Conservation (phyloP, 179 eudicot genomes). For the Heliamphora pulchella region DNA sequence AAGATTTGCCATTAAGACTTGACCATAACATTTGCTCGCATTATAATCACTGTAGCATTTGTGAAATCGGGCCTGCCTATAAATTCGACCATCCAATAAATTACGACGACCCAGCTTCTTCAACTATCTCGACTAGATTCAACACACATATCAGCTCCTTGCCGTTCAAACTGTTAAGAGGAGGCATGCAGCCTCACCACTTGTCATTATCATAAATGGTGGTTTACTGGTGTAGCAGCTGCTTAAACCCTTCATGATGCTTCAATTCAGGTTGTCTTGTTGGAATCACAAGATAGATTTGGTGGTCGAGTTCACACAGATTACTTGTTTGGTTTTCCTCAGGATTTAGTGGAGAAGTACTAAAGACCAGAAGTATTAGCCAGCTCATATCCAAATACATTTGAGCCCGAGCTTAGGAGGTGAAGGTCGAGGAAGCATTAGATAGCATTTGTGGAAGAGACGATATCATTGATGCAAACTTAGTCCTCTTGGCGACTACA, state of each 20-base stretch:
- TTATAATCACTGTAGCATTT: no score
- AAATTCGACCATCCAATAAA: no score
- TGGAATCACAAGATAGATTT: slow-evolving; percentile 91
- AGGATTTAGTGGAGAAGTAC: slow-evolving; percentile 49
- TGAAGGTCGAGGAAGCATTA: slow-evolving; percentile 77
- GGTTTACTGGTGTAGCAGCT: slow-evolving; percentile 94
- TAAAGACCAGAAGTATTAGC: no score
- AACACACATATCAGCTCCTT: slow-evolving; percentile 32
- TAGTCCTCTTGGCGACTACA: no score
- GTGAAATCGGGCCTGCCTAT: no score
- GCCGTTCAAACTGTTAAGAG: slow-evolving; percentile 42
- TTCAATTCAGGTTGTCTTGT: slow-evolving; percentile 74
- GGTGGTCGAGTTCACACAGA: slow-evolving; percentile 98
- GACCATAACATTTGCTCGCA: no score
- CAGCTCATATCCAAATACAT: no score
- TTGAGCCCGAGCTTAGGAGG: no score
- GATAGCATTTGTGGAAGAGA: slow-evolving; percentile 34
- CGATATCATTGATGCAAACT: no score
- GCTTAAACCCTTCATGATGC: slow-evolving; percentile 91
- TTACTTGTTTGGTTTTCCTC: slow-evolving; percentile 89
- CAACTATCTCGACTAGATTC: no score
- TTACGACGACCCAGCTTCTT: no score
- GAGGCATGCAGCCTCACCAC: slow-evolving; percentile 50
- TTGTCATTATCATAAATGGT: slow-evolving; percentile 81
- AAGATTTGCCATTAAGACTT: no score